These are phyloP conservation scores for Scheffersomyces coipomensis DNA, from an alignment of 805 yeast species.

Conservation along the genomic window DNA sequence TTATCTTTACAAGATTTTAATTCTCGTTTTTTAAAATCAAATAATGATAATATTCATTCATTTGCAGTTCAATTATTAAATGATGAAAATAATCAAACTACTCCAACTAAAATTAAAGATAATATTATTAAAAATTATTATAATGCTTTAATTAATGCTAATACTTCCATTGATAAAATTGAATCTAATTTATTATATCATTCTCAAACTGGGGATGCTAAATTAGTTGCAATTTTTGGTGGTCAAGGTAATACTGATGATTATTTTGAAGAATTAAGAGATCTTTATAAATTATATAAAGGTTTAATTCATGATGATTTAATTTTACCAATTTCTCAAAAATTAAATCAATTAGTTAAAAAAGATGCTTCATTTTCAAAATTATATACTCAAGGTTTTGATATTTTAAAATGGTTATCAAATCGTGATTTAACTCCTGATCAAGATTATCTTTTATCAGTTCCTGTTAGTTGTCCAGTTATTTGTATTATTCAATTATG, in stretches of 20 bases:
- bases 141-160: conserved; percentile 29
- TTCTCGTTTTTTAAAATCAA: conserved; percentile 54
- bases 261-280: conserved; percentile 94
- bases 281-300: conserved; percentile 72
- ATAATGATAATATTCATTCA: conserved; percentile 73
- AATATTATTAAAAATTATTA: conserved; percentile 76
- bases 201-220: conserved; percentile 41
- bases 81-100: conserved; percentile 58
- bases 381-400: conserved; percentile 91
- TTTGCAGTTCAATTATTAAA: conserved; percentile 70
- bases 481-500: conserved; percentile 94
- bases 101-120: conserved; percentile 65
- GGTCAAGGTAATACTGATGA: conserved; percentile 99
- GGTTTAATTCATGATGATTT: conserved; percentile 73
- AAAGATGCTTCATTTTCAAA: conserved; percentile 77
- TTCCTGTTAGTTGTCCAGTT: conserved; percentile 95
- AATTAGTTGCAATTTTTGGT: conserved; percentile 85
- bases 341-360: conserved; percentile 65
- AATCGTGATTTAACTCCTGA: conserved; percentile 86
- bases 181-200: conserved; percentile 59
- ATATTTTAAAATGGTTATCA: conserved; percentile 83
- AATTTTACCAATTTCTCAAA: conserved; percentile 64
- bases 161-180: conserved; percentile 18
- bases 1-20: conserved; percentile 82
- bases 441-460: conserved; percentile 80